phyloP scores from a whole-genome alignment of 768 basidiomycete genomes.

The Tricholoma hemisulphureum region DNA sequence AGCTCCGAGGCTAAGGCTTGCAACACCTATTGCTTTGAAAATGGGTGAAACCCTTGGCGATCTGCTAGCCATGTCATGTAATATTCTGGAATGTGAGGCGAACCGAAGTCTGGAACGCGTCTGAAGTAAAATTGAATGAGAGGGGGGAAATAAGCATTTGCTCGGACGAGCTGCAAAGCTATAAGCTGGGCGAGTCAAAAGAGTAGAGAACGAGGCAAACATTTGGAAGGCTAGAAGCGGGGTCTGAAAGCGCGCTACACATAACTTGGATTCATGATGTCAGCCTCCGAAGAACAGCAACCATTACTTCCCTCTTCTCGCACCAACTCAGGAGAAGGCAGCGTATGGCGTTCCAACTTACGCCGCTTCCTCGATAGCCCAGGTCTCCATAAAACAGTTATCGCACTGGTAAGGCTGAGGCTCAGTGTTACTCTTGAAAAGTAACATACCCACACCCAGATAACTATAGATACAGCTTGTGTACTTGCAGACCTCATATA shows the following conservation, averaged over 20 bases:
- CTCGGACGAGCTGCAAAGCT: slow-evolving; percentile 1
- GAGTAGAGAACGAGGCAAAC: slow-evolving; percentile 4
- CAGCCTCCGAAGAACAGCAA: slow-evolving; percentile 50
- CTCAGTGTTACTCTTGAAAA: slow-evolving; percentile 10
- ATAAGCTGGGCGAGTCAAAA: slow-evolving; percentile 1
- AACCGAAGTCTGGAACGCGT: slow-evolving; percentile 8
- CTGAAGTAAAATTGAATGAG: slow-evolving; percentile 6
- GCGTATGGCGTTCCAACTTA: slow-evolving; percentile 35
- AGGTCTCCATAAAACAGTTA: slow-evolving; percentile 54
- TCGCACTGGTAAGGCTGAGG: slow-evolving; percentile 49
- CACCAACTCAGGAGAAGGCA: slow-evolving; percentile 3
- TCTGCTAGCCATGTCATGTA: background rate
- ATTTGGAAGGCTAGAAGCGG: background rate
- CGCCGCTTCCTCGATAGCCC: slow-evolving; percentile 50
- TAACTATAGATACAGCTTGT: slow-evolving; percentile 61
- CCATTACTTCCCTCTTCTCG: slow-evolving; percentile 38
- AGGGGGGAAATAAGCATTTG: background rate
- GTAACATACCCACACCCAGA: slow-evolving; percentile 33
- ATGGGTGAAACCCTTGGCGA: slow-evolving; percentile 13
- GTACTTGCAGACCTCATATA: slow-evolving; percentile 74
- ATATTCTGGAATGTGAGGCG: background rate
- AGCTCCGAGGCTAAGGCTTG: slow-evolving; percentile 46
- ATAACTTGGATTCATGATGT: background rate
- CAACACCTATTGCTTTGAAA: slow-evolving; percentile 35
- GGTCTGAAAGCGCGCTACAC: background rate